Evolutionary conservation across 192 early-diverging fungal species (phyloP).

Genomic region (Blastocladiella britannica): DNA sequence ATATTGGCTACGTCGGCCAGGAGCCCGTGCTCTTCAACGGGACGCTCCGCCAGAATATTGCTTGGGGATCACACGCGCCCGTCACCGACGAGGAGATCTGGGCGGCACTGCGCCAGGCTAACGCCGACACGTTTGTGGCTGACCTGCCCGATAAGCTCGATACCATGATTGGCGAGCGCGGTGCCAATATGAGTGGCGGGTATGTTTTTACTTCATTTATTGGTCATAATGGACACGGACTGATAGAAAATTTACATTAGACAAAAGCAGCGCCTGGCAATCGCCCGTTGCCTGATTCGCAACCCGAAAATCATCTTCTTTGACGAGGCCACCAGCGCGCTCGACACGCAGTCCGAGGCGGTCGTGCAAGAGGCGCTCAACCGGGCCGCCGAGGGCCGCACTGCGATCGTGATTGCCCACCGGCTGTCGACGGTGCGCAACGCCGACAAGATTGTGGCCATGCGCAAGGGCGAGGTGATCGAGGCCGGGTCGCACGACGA

Average conservation of each 20-base stretch:
- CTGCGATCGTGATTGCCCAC: slow-evolving; percentile 80
- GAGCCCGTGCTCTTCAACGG: slow-evolving; percentile 74
- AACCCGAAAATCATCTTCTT: slow-evolving; percentile 72
- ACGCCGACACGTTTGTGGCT: slow-evolving; percentile 42
- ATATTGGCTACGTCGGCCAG: slow-evolving; percentile 53
- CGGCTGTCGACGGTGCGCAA: slow-evolving; percentile 72
- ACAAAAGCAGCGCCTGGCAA: slow-evolving; percentile 93
- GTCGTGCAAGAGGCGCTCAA: slow-evolving; percentile 70
- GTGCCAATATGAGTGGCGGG: slow-evolving; percentile 58
- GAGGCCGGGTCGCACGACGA: slow-evolving; percentile 64
- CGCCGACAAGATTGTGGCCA: slow-evolving; percentile 68
- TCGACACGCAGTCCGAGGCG: slow-evolving; percentile 62
- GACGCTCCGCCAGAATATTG: slow-evolving; percentile 64
- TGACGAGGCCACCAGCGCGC: slow-evolving; percentile 74
- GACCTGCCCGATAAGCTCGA: slow-evolving; percentile 60
- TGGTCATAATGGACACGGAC: no score
- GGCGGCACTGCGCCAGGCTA: neutral
- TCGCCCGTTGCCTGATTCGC: slow-evolving; percentile 76
- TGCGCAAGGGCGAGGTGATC: slow-evolving; percentile 42
- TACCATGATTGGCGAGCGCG: slow-evolving; percentile 62
- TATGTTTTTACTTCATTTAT: no score
- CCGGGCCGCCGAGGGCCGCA: slow-evolving; percentile 45
- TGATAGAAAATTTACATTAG: no score
- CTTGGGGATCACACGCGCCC: slow-evolving; percentile 34
- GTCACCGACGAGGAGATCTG: slow-evolving; percentile 48